Evolutionary conservation across 305 asterid genomes (phyloP), one percentile per base, ranked within the genome.

Genomic region (Fraxinus xanthoxyloides): DNA sequence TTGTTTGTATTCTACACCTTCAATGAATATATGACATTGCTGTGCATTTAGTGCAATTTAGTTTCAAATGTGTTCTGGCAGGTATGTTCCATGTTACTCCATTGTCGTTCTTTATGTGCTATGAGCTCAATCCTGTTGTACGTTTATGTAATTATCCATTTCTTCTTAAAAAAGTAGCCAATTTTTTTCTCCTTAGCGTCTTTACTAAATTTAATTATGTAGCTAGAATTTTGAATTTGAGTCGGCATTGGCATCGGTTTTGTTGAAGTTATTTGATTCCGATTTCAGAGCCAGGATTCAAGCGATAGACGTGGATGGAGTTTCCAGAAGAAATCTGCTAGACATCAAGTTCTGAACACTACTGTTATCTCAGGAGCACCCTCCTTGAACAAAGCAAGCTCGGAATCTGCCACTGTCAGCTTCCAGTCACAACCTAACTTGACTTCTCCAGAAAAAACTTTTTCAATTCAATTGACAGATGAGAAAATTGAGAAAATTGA

Each of bases 271-370:
- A 51, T 73, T 85, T 82, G 73, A 67, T 77, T 79, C 84, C 84
- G 30, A 75, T 84, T 77, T 30, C 87, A 94, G 98, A 88, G 84
- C 86, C 93, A 96, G 89, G 89, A 86, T 80, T 86, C 98, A 48
- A 86, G 94, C 76, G 98, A 92, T 84, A 90, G 89, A 82, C 92
- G 97, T 82, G 92, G 94, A 38, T 96, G 99, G 99, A 94, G 98
- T 87, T 94, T 96, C 81, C 89, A 95, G 84, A 96, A 96, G 91
- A 92, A 85, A 88, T 93, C 99, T 43, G 90, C 92, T 17, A 90
- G 92, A 80, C 97, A 93, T 83, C 95, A 97, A 65, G 92, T 91
- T 34, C 85, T 93, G 89, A 96, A 91, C 86, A 91, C 92, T 89
- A 86, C 88, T 48, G 97, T 82, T 83, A 79, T 81, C 85, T 85